These are phyloP conservation scores for Venturia effusa DNA, from an alignment of 2,329 filamentous ascomycete genomes.

Conservation along the genomic window DNA sequence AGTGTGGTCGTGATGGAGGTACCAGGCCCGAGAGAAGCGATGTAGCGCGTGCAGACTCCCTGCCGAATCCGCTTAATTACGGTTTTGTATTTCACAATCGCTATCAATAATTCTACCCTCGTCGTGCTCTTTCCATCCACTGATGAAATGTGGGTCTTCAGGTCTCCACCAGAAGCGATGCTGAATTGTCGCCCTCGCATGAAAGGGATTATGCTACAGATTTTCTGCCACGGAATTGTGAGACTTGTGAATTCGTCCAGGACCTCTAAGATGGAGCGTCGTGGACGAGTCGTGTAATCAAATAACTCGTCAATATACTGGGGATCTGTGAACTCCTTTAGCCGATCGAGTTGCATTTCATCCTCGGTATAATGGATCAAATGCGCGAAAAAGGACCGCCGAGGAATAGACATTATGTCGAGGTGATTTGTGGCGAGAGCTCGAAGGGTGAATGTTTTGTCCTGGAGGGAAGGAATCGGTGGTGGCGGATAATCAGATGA, in stretches of 20 bases:
- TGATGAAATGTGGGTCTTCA: slow-evolving; percentile 17
- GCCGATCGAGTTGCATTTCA: slow-evolving; percentile 63
- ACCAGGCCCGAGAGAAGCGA: slow-evolving; percentile 51
- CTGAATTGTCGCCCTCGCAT: slow-evolving; percentile 91
- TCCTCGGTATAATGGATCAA: slow-evolving; percentile 67
- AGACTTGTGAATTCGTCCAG: slow-evolving; percentile 82
- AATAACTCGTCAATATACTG: slow-evolving; percentile 83
- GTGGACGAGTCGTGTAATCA: slow-evolving; percentile 86
- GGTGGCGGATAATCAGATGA: slow-evolving; percentile 27
- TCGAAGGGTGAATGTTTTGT: slow-evolving; percentile 49
- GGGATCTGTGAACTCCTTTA: slow-evolving; percentile 72
- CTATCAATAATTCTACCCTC: slow-evolving; percentile 62
- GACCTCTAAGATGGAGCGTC: slow-evolving; percentile 84
- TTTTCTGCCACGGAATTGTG: slow-evolving; percentile 64
- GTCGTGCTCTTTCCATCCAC: slow-evolving; percentile 20
- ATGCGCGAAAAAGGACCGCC: slow-evolving; percentile 71
- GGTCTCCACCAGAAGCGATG: slow-evolving; percentile 62
- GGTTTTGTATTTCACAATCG: slow-evolving; percentile 85
- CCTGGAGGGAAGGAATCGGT: slow-evolving; percentile 24
- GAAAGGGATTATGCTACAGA: slow-evolving; percentile 63
- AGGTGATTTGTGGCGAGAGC: slow-evolving; percentile 70
- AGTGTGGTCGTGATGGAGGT: slow-evolving; percentile 50
- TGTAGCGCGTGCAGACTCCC: slow-evolving; percentile 83
- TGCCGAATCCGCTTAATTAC: slow-evolving; percentile 74
- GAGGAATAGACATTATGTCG: slow-evolving; percentile 82